These are phyloP conservation scores for Amanita phalloides DNA, from an alignment of 768 basidiomycete genomes.

Conservation along the genomic window DNA sequence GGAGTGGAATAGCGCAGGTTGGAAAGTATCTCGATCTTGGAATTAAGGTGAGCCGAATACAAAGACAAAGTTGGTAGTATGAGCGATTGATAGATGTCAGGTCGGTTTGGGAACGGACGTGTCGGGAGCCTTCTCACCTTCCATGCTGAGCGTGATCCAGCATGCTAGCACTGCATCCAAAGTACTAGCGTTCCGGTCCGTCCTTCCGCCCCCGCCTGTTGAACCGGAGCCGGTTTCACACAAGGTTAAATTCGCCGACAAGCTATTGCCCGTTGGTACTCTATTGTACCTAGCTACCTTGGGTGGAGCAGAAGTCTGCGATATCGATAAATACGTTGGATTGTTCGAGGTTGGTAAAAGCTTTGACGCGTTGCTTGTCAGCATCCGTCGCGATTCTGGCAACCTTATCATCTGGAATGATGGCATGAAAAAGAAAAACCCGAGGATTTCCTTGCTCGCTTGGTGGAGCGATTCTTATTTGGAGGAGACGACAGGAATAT, in stretches of 20 bases:
- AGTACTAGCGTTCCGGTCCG: constrained; percentile 43
- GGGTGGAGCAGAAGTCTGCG: constrained; percentile 83
- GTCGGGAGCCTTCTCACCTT: constrained; percentile 78
- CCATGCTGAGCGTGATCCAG: constrained; percentile 67
- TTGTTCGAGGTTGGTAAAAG: constrained; percentile 73
- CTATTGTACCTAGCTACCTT: constrained; percentile 86
- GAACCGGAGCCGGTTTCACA: neutral
- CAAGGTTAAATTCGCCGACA: constrained; percentile 29
- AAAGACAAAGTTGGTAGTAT: neutral
- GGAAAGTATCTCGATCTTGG: constrained; percentile 73
- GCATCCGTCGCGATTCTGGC: constrained; percentile 36
- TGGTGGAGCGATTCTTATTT: too few species aligned
- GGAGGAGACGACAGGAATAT: too few species aligned
- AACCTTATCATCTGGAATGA: constrained; percentile 48
- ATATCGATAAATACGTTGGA: constrained; percentile 56
- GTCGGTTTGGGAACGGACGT: constrained; percentile 91
- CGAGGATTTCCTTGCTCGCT: too few species aligned
- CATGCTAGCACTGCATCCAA: constrained; percentile 78
- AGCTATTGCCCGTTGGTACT: constrained; percentile 60
- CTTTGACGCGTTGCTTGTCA: constrained; percentile 83
- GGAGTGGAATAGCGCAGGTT: constrained; percentile 75
- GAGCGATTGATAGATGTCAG: constrained; percentile 24
- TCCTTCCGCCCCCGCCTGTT: constrained; percentile 1
- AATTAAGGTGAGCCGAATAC: constrained; percentile 59
- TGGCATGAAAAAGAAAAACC: too few species aligned